Base-by-base conservation (phyloP, 2,329 filamentous ascomycete species). In the Monilinia laxa region DNA sequence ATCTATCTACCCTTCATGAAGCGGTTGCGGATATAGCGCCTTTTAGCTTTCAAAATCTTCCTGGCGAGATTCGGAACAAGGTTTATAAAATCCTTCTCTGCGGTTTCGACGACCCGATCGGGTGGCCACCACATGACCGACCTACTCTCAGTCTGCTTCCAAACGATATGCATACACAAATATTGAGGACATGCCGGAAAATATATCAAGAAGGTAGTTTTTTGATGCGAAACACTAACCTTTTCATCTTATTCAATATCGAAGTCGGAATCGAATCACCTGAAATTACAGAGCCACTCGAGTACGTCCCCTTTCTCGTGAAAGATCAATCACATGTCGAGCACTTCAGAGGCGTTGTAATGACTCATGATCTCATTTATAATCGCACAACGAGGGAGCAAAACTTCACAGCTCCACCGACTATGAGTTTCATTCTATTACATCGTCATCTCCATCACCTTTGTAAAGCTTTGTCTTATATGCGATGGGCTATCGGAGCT, bases 151-250 rank as follows among this genome's bases (percentile, higher is more conserved):
- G 7, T 7, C 20, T 3, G 0, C 18, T 49, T n/a, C 20, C 4
- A 18, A 10, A 47, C 11, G 11, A 47, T 47, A 20, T 35, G 3
- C 6, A 54, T n/a, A 51, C 52, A 4, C 12, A 56, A 11, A 49
- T 64, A 12, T 25, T 57, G 12, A 35, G 52, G 47, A 64, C 28
- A 49, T 64, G 62, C 18, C 62, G 40, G 49, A 25, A 38, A 23
- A 14, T 64, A 1, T 56, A 51, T 38, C 14, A 56, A 5, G 25
- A 64, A 18, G 62, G 52, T 16, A 64, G 28, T 14, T 49, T 12
- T 31, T 1, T 64, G 20, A 64, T 56, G 62, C 40, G 20, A 11
- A 47, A 6, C 20, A 56, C 14, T 9, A 56, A 56, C 23, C 7
- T 56, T 2, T 64, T 56, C 28, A n/a, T 64, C 52, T 35, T 25